Evolutionary conservation across 2,329 filamentous ascomycete genomes (phyloP).

Genomic region (Mariannaea elegans): DNA sequence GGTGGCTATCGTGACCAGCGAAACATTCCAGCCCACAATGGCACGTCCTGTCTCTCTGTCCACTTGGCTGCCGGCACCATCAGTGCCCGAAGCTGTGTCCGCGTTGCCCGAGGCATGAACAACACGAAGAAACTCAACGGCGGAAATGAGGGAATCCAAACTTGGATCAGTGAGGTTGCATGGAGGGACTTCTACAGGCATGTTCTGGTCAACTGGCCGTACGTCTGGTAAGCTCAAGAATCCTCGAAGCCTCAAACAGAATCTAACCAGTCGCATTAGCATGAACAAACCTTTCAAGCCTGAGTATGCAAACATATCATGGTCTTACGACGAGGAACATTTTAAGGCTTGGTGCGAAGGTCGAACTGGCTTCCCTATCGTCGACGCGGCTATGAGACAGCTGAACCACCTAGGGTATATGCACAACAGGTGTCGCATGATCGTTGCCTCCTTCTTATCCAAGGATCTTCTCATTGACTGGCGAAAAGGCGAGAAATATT

Average conservation of each 20-base stretch:
- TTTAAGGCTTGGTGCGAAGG: constrained; percentile 81
- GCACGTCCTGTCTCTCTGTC: constrained; percentile 75
- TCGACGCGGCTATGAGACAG: constrained; percentile 89
- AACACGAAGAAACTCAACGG: constrained; percentile 71
- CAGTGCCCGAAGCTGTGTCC: constrained; percentile 72
- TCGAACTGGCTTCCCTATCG: constrained; percentile 81
- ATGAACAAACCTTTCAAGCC: constrained; percentile 77
- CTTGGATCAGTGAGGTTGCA: constrained; percentile 84
- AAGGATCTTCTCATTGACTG: constrained; percentile 87
- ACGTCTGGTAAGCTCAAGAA: constrained; percentile 68
- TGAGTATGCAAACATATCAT: constrained; percentile 82
- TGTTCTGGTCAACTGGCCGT: constrained; percentile 86
- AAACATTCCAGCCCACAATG: constrained; percentile 70
- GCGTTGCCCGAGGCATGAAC: constrained; percentile 69
- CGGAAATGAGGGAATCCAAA: constrained; percentile 70
- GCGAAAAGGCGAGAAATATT: constrained; percentile 82
- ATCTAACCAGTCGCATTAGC: constrained; percentile 30
- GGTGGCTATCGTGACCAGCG: constrained; percentile 69
- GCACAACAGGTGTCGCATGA: constrained; percentile 89
- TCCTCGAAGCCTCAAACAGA: neutral
- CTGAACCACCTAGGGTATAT: constrained; percentile 74
- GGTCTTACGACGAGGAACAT: constrained; percentile 76
- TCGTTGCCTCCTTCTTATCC: constrained; percentile 80
- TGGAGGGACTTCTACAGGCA: constrained; percentile 93
- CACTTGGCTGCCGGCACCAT: constrained; percentile 77